Evolutionary conservation across 2,329 filamentous ascomycete genomes (phyloP).

Genomic region (Penicillium palitans): DNA sequence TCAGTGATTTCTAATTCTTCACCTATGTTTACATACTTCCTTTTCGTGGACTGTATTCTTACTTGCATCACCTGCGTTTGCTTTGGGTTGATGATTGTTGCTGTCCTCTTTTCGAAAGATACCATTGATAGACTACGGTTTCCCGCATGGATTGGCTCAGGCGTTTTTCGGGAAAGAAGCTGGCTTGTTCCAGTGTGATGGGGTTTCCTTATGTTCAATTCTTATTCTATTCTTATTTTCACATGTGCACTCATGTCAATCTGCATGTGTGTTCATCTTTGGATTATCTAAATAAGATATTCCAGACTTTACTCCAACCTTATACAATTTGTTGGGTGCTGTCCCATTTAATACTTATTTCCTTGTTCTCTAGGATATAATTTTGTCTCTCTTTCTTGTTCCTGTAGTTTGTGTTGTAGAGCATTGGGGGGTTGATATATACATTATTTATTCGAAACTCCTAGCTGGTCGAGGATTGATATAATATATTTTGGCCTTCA

Average conservation of each 20-base stretch:
- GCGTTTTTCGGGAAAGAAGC: conserved; percentile 18
- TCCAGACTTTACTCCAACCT: neutral
- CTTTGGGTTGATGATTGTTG: conserved; percentile 8
- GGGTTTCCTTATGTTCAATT: conserved; percentile 11
- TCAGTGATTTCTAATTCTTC: conserved; percentile 1
- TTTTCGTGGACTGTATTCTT: conserved; percentile 13
- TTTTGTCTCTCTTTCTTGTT: neutral
- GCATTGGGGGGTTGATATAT: neutral
- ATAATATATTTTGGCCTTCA: neutral
- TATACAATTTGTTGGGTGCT: neutral
- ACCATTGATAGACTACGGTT: conserved; percentile 39
- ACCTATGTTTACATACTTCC: conserved; percentile 13
- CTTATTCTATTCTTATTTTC: neutral
- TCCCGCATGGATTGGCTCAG: conserved; percentile 25
- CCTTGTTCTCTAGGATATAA: neutral
- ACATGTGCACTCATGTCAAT: neutral
- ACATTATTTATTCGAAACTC: neutral
- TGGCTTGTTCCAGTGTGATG: conserved; percentile 3
- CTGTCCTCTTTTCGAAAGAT: conserved; percentile 28
- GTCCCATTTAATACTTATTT: conserved; percentile 5
- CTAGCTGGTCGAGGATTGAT: neutral
- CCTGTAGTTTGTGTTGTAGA: neutral
- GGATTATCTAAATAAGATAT: neutral
- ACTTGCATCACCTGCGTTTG: conserved; percentile 12
- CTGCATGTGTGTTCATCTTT: neutral